A percentile compares a stretch with the other conserved stretches of the same genome.
Conservation (phyloP, 768 basidiomycete species). For the Daedaleopsis sinensis region DNA sequence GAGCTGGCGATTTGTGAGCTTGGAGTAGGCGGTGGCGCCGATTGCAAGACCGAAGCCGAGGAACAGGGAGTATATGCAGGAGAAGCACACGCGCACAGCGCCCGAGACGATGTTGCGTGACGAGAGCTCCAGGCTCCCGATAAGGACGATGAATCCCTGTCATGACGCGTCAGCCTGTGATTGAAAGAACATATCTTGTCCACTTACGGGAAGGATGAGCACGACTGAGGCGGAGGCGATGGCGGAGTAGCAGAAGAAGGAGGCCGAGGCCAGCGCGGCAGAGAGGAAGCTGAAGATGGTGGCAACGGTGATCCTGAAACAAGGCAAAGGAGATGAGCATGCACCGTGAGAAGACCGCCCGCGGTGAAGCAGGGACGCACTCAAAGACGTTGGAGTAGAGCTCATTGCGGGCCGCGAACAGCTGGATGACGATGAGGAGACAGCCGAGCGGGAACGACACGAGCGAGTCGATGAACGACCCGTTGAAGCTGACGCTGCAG, state of each 20-base stretch:
- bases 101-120: conserved; percentile 83
- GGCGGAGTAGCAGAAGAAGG: conserved; percentile 79
- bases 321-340: neutral
- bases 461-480: conserved; percentile 78
- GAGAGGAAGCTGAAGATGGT: conserved; percentile 79
- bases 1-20: conserved; percentile 51
- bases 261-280: conserved; percentile 61
- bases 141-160: conserved; percentile 68
- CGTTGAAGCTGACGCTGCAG: conserved; percentile 70
- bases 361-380: conserved; percentile 35
- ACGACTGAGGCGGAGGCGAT: conserved; percentile 78
- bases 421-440: conserved; percentile 72
- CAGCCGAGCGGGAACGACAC: conserved; percentile 76
- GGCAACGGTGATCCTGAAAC: conserved; percentile 71
- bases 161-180: neutral
- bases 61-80: conserved; percentile 77
- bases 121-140: conserved; percentile 76
- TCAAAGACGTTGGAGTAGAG: conserved; percentile 83
- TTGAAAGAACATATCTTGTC: neutral
- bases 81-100: conserved; percentile 81
- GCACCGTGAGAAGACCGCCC: neutral
- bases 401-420: conserved; percentile 72
- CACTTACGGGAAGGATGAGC: conserved; percentile 72
- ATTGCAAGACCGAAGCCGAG: conserved; percentile 81
- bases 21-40: conserved; percentile 68